Conservation (phyloP, 2,329 filamentous ascomycete genomes). For the Hypoxylon sp. region DNA sequence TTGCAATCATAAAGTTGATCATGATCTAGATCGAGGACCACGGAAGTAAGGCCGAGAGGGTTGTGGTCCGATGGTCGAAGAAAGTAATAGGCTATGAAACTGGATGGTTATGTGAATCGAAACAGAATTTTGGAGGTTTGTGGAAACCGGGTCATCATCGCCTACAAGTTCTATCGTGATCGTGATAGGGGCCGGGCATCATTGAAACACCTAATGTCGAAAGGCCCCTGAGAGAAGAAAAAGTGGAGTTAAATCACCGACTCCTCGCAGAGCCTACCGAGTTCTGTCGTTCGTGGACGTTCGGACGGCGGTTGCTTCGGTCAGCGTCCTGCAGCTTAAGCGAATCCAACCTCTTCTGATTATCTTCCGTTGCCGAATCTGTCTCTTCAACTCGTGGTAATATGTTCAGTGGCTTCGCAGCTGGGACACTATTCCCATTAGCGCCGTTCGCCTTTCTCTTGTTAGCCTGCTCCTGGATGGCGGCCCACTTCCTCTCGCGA, state of each 20-base stretch:
- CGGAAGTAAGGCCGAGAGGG: constrained; percentile 7
- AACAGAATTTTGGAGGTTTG: constrained; percentile 48
- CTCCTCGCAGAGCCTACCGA: constrained; percentile 68
- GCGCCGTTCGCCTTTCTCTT: constrained; percentile 67
- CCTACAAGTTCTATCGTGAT: constrained; percentile 50
- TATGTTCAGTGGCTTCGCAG: constrained; percentile 58
- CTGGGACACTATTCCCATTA: constrained; percentile 52
- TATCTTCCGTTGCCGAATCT: constrained; percentile 84
- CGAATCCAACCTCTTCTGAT: constrained; percentile 87
- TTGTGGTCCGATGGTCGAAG: constrained; percentile 10
- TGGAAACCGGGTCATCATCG: constrained; percentile 48
- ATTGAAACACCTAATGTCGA: constrained; percentile 36
- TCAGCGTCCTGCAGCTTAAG: constrained; percentile 90
- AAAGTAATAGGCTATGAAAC: constrained; percentile 32
- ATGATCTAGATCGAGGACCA: constrained; percentile 26
- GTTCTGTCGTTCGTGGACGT: constrained; percentile 70
- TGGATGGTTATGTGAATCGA: constrained; percentile 43
- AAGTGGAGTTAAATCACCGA: constrained; percentile 55
- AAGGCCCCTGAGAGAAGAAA: constrained; percentile 26
- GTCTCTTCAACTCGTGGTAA: constrained; percentile 76
- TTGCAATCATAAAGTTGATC: constrained; percentile 20
- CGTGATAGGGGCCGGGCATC: constrained; percentile 42
- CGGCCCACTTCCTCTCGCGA: constrained; percentile 90
- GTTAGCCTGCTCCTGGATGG: constrained; percentile 83
- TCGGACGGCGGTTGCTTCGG: constrained; percentile 64